Evolutionary conservation across 106 monocot species (phyloP), one percentile per base, ranked within the genome.

Genomic region (Ottelia alismoides): DNA sequence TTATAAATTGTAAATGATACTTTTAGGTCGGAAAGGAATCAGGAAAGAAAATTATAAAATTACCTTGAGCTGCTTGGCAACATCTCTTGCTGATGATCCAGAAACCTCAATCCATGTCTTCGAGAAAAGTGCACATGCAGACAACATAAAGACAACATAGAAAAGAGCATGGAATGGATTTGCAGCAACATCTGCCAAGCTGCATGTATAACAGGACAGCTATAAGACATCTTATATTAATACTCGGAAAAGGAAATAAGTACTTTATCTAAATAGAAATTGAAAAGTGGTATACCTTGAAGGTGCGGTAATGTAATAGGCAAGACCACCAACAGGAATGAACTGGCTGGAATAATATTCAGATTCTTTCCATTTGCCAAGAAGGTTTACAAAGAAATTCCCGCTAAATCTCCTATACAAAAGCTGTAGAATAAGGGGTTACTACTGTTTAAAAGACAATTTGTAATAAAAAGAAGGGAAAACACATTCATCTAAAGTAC

Each of bases 81-180:
- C 77, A 67, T 77, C 77, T 59, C 67, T 66, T 20, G 77, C 77
- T 24, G 77, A 77, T 53, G 71, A 77, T 67, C 77, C 77, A 31
- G 73, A 71, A 11, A 80, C 79, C 66, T 80, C 74, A 21, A 80
- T 80, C 79, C 79, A 80, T 49, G 74, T 80, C 30, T 80, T 80
- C 3, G 79, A 80, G 70, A 80, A 80, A 50, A 80, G 79, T 9
- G 74, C 79, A 63, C 79, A 80, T 18, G 79, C 79, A 0, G 66
- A 51, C 1, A 80, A 67, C 79, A 80, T 80, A 64, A 80, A 80
- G 22, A 67, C 61, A 35, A 80, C 58, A 51, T 79, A 80, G 63
- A 80, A 80, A 59, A 80, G 70, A 29, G 79, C 79, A 64, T 80
- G 79, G 71, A 80, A 80, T 22, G 79, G 79, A 71, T 71, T 74